Conservation (phyloP, 768 basidiomycete genomes). For the Pleurotus giganteus region DNA sequence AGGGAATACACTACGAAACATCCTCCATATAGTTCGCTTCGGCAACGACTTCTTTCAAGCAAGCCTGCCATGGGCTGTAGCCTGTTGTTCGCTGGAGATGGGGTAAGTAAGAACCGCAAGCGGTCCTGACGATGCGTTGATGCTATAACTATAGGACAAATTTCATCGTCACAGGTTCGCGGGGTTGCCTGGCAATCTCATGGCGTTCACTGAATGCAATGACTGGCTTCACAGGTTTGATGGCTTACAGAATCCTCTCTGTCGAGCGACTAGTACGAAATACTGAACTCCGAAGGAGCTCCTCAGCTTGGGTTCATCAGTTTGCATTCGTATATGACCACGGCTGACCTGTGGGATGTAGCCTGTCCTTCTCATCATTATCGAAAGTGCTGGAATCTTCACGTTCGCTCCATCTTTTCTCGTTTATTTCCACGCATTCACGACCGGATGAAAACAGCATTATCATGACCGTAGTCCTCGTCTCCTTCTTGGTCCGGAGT, state of each 20-base stretch:
- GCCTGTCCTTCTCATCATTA: conserved; percentile 11
- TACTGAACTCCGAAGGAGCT: background rate
- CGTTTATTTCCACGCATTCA: background rate
- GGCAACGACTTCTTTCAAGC: background rate
- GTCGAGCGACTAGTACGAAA: background rate
- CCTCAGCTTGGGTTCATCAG: no score
- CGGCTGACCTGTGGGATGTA: background rate
- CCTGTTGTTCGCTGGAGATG: background rate
- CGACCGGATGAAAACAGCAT: background rate
- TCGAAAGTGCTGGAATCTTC: conserved; percentile 15
- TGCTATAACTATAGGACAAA: background rate
- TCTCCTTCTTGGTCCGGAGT: conserved; percentile 10
- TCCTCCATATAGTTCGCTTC: background rate
- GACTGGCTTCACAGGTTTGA: background rate
- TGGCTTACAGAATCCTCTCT: background rate
- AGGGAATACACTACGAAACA: background rate
- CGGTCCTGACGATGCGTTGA: background rate
- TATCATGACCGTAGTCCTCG: conserved; percentile 3
- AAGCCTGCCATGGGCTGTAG: background rate
- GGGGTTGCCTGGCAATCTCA: no score
- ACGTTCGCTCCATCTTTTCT: background rate
- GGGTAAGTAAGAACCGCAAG: background rate
- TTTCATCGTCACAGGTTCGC: background rate
- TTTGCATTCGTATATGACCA: no score
- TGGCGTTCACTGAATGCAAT: no score